Conservation (phyloP, 1,284 basidiomycete species). For the Cutaneotrichosporon curvatum region DNA sequence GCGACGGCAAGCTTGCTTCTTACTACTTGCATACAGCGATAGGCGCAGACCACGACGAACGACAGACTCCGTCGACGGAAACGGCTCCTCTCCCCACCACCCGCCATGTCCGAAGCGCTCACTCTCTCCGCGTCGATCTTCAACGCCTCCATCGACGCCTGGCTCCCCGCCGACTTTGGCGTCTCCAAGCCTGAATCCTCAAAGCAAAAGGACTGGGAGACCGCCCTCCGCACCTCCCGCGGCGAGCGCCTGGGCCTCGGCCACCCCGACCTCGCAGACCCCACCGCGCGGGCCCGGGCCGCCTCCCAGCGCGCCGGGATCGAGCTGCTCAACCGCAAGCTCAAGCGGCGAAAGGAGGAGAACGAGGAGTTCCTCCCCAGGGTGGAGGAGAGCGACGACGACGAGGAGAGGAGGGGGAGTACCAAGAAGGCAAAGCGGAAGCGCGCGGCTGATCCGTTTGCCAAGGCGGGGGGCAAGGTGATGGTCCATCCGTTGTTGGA, state of each 20-base stretch:
- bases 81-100: background rate
- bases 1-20: no score
- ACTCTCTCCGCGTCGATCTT: slow-evolving; percentile 33
- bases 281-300: background rate
- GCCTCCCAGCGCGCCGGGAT: slow-evolving; percentile 7
- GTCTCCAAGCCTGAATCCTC: slow-evolving; percentile 3
- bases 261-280: slow-evolving; percentile 26
- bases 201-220: slow-evolving; percentile 12
- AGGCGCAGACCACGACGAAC: no score
- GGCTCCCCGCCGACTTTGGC: slow-evolving; percentile 37
- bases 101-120: slow-evolving; percentile 22
- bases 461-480: slow-evolving; percentile 18
- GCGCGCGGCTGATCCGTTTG: slow-evolving; percentile 23
- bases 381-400: slow-evolving; percentile 9
- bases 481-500: slow-evolving; percentile 8
- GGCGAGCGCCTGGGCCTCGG: slow-evolving; percentile 31
- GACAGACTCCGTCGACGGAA: no score
- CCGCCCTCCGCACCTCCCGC: slow-evolving; percentile 7
- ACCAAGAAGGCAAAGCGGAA: slow-evolving; percentile 3
- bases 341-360: slow-evolving; percentile 13
- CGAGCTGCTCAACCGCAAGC: slow-evolving; percentile 10
- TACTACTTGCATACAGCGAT: no score
- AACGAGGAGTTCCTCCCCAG: slow-evolving; percentile 7
- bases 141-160: slow-evolving; percentile 32
- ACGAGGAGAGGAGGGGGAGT: no score